Conservation (phyloP, 2,329 filamentous ascomycete species). For the Alternaria sp. region DNA sequence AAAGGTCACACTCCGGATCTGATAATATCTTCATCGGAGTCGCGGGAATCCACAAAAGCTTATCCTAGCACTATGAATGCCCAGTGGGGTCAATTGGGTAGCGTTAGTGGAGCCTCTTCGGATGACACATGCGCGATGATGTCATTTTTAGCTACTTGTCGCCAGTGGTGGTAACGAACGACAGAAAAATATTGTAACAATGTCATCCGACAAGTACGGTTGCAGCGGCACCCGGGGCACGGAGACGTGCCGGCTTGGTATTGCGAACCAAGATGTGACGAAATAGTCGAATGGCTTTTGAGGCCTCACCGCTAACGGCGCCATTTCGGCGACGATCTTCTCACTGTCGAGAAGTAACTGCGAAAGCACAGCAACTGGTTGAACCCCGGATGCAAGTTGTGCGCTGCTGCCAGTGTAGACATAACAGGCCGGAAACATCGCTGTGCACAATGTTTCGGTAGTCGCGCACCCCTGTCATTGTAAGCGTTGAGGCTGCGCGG, state of each 20-base stretch:
- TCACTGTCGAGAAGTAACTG: not conserved
- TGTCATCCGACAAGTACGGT: conserved; percentile 8
- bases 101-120: conserved; percentile 8
- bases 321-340: conserved; percentile 10
- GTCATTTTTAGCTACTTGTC: conserved; percentile 9
- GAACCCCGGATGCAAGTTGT: not conserved
- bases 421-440: not conserved
- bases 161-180: conserved; percentile 1
- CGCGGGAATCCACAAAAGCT: conserved; percentile 10
- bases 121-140: conserved; percentile 13
- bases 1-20: not conserved
- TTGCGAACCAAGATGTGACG: not conserved
- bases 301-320: conserved; percentile 21
- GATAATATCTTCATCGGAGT: conserved; percentile 3
- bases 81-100: conserved; percentile 13
- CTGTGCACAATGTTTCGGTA: not conserved
- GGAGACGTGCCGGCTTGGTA: conserved; percentile 6
- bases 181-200: not conserved
- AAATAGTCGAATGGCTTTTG: not conserved
- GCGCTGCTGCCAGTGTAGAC: not conserved
- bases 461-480: not conserved
- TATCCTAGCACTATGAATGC: conserved; percentile 4
- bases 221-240: conserved; percentile 9
- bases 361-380: not conserved
- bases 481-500: conserved; percentile 19